Evolutionary conservation across 2,329 filamentous ascomycete genomes (phyloP).

Genomic region (Sclerotinia trifoliorum): DNA sequence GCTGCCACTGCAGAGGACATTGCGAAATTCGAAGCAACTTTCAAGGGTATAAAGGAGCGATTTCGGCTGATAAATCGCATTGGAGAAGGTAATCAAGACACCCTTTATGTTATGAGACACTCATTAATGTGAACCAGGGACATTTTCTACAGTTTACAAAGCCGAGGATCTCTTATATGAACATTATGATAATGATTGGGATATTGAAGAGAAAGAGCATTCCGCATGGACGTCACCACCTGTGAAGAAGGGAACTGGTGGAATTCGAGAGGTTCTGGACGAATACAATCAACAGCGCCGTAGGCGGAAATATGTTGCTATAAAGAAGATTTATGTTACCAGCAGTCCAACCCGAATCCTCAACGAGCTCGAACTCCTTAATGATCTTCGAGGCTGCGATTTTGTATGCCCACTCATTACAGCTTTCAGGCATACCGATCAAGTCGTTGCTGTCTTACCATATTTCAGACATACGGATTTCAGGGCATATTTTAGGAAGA

Average conservation of each 20-base stretch:
- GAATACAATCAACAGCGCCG: slow-evolving; percentile 43
- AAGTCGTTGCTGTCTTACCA: slow-evolving; percentile 90
- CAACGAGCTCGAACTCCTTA: slow-evolving; percentile 91
- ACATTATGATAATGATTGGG: slow-evolving; percentile 82
- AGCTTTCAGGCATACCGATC: slow-evolving; percentile 90
- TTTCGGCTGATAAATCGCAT: slow-evolving; percentile 95
- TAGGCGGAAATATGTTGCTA: slow-evolving; percentile 78
- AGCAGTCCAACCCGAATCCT: slow-evolving; percentile 90
- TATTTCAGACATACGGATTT: slow-evolving; percentile 97
- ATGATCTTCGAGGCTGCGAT: slow-evolving; percentile 77
- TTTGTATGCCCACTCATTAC: slow-evolving; percentile 95
- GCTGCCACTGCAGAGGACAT: slow-evolving; percentile 79
- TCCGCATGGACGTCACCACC: slow-evolving; percentile 70
- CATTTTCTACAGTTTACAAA: slow-evolving; percentile 98
- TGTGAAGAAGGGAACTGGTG: slow-evolving; percentile 52
- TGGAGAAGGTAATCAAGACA: slow-evolving; percentile 70
- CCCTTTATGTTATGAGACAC: not conserved
- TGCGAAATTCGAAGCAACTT: slow-evolving; percentile 75
- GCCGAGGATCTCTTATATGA: slow-evolving; percentile 90
- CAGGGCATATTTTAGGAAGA: slow-evolving; percentile 86
- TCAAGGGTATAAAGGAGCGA: slow-evolving; percentile 77
- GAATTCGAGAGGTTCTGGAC: slow-evolving; percentile 33
- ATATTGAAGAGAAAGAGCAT: slow-evolving; percentile 64
- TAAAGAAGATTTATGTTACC: slow-evolving; percentile 99
- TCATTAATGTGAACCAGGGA: slow-evolving; percentile 57